Evolutionary conservation across 1,284 basidiomycete species (phyloP), one percentile per base, ranked within the genome.

Genomic region (Neolentinus lepideus): DNA sequence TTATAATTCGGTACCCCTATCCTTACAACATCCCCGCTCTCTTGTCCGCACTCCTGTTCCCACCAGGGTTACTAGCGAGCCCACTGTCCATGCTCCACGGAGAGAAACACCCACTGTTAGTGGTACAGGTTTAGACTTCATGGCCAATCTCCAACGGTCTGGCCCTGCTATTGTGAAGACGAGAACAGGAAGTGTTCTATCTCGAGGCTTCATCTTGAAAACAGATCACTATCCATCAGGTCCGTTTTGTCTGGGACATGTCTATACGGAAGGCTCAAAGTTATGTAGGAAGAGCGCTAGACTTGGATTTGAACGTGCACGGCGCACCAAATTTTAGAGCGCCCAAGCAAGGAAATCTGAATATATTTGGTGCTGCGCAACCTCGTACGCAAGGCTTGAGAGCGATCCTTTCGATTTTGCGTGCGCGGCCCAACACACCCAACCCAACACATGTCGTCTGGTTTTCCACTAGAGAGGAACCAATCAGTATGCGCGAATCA

Each of bases 311-410:
- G 38, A 93, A 91, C 59, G 80, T 99, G 2, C 88, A 91, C 67
- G 97, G 97, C 35, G 96, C 96, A 21, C 95, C 96, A 2, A 98
- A 98, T 72, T 98, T 99, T 67, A 81, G 97, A 58, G 85, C 90
- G 51, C 88, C 88, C 22, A 76, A 84, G 55, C 80, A 84, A 51
- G 85, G 84, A 45, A 81, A 83, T 59, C 77, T 96, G 51, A 94
- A 94, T 61, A 92, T 98, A 1, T 97, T 90, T 67, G 95, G 94
- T 19, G 90, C 88, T 6, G 97, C 97, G 1, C 97, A 99, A 68
- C 97, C 97, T 12, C 93, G 95, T 2, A 85, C 93, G 0, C 88
- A 94, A 59, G 97, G 97, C 19, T 77, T 99, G 14, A 83, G 93
- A 57, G 94, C 94, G 0, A 93, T 99, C 54, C 76, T 99, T 3